These are phyloP conservation scores for Phytopythium sindhum DNA, from an alignment of 352 stramenopile species.

Conservation along the genomic window DNA sequence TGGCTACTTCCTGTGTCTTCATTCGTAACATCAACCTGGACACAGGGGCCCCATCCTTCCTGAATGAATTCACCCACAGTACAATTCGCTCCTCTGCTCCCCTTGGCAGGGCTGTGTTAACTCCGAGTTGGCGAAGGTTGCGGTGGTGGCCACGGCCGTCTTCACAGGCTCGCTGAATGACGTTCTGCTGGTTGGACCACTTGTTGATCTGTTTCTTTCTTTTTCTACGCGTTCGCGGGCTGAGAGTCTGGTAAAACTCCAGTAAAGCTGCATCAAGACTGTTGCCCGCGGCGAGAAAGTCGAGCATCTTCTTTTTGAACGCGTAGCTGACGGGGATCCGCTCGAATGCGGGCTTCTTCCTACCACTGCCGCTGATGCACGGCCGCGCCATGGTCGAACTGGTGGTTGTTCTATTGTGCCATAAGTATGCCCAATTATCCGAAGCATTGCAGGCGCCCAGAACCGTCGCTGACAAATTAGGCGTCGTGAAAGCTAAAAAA, in stretches of 20 bases:
- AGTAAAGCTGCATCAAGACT: background rate
- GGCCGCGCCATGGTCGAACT: background rate
- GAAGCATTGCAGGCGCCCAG: too few relatives aligned
- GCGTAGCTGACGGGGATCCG: background rate
- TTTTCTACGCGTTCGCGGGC: background rate
- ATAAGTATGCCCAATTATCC: background rate
- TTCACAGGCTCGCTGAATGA: background rate
- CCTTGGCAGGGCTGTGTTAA: background rate
- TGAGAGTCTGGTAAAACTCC: background rate
- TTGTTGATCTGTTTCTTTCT: background rate
- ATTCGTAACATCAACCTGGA: background rate
- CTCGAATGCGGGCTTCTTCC: background rate
- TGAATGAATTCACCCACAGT: background rate
- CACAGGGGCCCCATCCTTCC: background rate
- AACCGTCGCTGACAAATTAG: background rate
- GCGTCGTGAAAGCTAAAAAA: background rate
- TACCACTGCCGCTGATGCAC: background rate
- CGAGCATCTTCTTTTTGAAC: background rate
- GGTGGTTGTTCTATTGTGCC: background rate
- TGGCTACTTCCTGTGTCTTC: background rate
- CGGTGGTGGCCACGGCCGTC: background rate
- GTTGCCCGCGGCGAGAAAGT: background rate
- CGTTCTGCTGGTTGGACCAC: background rate
- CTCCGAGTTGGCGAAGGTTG: background rate
- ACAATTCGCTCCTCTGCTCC: background rate